Percentiles rank a stretch among this genome's conserved stretches.
Conservation (phyloP, 139 green algal genomes). For the Spirogloea muscicola region DNA sequence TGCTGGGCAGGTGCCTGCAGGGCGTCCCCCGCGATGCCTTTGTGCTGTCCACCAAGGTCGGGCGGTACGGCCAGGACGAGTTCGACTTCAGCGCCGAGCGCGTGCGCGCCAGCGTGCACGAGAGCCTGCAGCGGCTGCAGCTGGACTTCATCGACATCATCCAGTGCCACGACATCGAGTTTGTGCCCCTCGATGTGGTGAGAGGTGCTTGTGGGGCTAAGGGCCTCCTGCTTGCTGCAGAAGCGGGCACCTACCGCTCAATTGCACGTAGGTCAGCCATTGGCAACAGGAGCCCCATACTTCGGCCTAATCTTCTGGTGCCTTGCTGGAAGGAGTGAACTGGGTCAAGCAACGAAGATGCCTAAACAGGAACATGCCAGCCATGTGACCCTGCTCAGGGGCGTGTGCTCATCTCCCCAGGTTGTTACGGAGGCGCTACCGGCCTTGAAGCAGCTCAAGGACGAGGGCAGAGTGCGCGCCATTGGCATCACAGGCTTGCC, state of each 20-base stretch:
- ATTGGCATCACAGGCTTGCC: slow-evolving; percentile 91
- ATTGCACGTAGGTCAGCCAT: no score
- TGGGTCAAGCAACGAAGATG: no score
- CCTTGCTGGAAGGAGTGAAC: no score
- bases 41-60: slow-evolving; percentile 83
- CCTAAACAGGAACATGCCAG: no score
- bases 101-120: slow-evolving; percentile 67
- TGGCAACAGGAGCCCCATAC: no score
- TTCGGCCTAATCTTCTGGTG: no score
- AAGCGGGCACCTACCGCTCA: no score
- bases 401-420: no score
- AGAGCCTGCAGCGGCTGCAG: slow-evolving; percentile 66
- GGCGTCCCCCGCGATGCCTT: slow-evolving; percentile 72
- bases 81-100: slow-evolving; percentile 72
- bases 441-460: slow-evolving; percentile 74
- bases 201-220: slow-evolving; percentile 38
- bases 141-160: slow-evolving; percentile 85
- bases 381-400: no score
- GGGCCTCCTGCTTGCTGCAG: no score
- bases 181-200: slow-evolving; percentile 73
- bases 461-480: slow-evolving; percentile 70
- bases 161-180: slow-evolving; percentile 94
- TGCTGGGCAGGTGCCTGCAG: slow-evolving; percentile 62
- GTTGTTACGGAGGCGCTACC: slow-evolving; percentile 84
- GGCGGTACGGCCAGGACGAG: slow-evolving; percentile 80